Evolutionary conservation across 2,329 filamentous ascomycete species (phyloP), one percentile per base, ranked within the genome.

Genomic region (Rasamsonia emersonii): DNA sequence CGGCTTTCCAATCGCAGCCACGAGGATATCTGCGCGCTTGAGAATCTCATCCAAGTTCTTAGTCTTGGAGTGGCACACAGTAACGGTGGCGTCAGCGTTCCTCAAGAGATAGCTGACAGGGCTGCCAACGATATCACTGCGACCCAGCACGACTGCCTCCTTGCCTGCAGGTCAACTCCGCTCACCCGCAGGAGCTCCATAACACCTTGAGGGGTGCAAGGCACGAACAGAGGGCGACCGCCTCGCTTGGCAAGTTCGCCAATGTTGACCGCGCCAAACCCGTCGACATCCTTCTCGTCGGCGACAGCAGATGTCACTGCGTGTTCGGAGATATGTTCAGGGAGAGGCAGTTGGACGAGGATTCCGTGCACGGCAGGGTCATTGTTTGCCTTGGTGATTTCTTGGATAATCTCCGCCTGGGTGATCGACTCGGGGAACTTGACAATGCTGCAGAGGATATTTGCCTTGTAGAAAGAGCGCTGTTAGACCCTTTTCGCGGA

Each of bases 61-160:
- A 4, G 88, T 96, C 65, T 80, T 82, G 41, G 86, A 94, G 62
- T 98, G 91, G 65, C 91, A 96, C 33, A 94, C 77, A 2, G 89
- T 96, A 46, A 98, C 91, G 18, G 91, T 98, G 26, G 91, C 91
- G 59, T 98, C 84, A 26, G 91, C 89, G 52, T 93, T 93, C 61
- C 88, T 91, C 46, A 98, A 71, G 45, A 98, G 71, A 56, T 93
- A 93, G 68, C 89, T 95, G 54, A 96, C 86, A 11, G 91, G 91
- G 59, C 86, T 93, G 45, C 91, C 91, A 19, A 98, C 91, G 51
- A 98, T 98, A 56, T 98, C 89, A 59, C 89, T 96, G 38, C 91
- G 77, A 29, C 91, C 91, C 30, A 98, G 70, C 10, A 98, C 89
- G 2, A 96, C 89, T 19, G 91, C 91, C 47, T 89, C 81, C 71